Conservation (phyloP, 495 filamentous ascomycete species). For the Aspergillus affinis region DNA sequence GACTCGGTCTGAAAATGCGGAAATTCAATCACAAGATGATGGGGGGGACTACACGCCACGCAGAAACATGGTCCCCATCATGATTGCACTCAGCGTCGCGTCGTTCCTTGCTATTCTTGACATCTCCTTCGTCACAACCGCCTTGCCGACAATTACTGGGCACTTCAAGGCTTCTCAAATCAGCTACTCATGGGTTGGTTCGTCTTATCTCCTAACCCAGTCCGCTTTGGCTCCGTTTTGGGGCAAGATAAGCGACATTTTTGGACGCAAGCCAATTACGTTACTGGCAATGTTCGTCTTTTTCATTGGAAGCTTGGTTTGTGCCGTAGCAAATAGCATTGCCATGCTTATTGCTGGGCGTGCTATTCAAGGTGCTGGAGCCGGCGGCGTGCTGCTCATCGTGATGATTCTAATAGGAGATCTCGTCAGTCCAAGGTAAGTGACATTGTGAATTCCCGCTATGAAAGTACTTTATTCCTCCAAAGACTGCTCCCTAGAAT, state of each 20-base stretch:
- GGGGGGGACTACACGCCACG: too few relatives aligned
- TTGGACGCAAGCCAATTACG: conserved; percentile 76
- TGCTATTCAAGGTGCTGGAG: conserved; percentile 76
- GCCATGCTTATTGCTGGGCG: conserved; percentile 71
- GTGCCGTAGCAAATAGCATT: conserved; percentile 62
- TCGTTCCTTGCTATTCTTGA: conserved; percentile 1
- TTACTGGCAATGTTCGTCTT: conserved; percentile 71
- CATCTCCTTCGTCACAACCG: conserved; percentile 45
- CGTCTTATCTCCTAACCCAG: conserved; percentile 64
- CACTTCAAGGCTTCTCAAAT: conserved; percentile 57
- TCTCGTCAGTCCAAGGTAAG: conserved; percentile 47
- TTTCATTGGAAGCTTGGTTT: conserved; percentile 69
- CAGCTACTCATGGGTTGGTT: conserved; percentile 73
- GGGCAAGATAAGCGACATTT: conserved; percentile 84
- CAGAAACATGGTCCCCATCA: too few relatives aligned
- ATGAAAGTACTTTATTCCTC: background rate
- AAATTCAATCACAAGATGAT: too few relatives aligned
- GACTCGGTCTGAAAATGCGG: too few relatives aligned
- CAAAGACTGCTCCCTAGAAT: background rate
- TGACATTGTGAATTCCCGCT: background rate
- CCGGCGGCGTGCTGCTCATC: conserved; percentile 73
- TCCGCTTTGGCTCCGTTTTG: conserved; percentile 65
- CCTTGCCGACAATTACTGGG: conserved; percentile 58
- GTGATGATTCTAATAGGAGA: conserved; percentile 79
- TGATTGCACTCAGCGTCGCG: background rate